These are phyloP conservation scores for Backusella westeae DNA, from an alignment of 192 early-diverging fungal genomes.

Conservation along the genomic window DNA sequence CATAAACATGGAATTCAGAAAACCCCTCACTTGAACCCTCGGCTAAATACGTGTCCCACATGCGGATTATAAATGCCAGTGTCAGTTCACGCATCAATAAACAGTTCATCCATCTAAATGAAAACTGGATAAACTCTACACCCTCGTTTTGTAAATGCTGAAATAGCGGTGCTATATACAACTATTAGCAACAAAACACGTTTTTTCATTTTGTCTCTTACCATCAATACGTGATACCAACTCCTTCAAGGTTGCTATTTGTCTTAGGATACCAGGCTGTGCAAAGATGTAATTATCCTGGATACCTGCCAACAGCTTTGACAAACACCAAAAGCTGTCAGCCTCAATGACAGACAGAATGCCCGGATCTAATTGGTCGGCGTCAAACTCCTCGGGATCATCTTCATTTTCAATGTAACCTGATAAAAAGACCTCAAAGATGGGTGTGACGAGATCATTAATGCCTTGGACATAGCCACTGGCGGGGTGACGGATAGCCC, in stretches of 20 bases:
- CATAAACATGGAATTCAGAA: constrained; percentile 96
- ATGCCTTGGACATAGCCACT: constrained; percentile 99
- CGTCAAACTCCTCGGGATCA: constrained; percentile 56
- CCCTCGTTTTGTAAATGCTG: constrained; percentile 83
- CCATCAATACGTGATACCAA: constrained; percentile 91
- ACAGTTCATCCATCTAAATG: constrained; percentile 99
- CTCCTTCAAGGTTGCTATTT: constrained; percentile 85
- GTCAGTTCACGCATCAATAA: constrained; percentile 95
- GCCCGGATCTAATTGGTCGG: constrained; percentile 44
- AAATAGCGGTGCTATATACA: constrained; percentile 62
- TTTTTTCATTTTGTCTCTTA: constrained; percentile 20
- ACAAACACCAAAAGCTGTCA: constrained; percentile 96
- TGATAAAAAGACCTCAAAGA: constrained; percentile 89
- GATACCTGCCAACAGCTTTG: constrained; percentile 94
- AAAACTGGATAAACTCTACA: constrained; percentile 98
- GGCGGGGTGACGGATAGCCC: constrained; percentile 98
- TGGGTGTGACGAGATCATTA: constrained; percentile 96
- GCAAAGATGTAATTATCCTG: constrained; percentile 99
- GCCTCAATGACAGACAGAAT: constrained; percentile 80
- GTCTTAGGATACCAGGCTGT: constrained; percentile 95
- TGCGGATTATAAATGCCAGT: constrained; percentile 82
- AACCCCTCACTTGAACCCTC: constrained; percentile 82
- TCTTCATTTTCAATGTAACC: constrained; percentile 51
- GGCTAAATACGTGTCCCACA: constrained; percentile 99
- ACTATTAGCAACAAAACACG: not conserved